Percentiles rank a stretch among this genome's conserved stretches.
These are phyloP conservation scores for Persicaria tinctoria DNA, from an alignment of 148 eudicot species.

Conservation along the genomic window DNA sequence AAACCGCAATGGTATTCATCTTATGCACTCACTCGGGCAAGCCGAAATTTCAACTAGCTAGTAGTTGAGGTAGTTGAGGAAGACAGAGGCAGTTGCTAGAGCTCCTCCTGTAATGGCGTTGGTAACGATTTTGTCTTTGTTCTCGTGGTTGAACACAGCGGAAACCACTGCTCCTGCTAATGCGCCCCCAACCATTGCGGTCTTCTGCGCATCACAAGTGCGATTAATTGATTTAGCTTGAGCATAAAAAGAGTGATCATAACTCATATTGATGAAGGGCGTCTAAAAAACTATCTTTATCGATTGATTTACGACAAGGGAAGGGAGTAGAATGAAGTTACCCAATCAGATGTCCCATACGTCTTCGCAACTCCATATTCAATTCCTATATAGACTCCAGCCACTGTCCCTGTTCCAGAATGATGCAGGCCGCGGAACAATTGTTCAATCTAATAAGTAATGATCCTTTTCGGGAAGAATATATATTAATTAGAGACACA, in stretches of 20 bases:
- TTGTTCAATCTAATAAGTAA: no score
- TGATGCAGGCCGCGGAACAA: not conserved
- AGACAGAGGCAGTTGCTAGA: constrained; percentile 7
- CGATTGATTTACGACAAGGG: no score
- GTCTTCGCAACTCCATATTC: constrained; percentile 7
- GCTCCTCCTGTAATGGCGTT: constrained; percentile 11
- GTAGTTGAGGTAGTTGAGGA: constrained; percentile 2
- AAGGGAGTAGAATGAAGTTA: constrained; percentile 8
- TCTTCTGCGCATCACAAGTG: not conserved
- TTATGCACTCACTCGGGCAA: not conserved
- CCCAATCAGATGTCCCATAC: constrained; percentile 5
- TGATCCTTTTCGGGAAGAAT: not conserved
- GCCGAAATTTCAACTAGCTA: not conserved
- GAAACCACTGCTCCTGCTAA: constrained; percentile 5
- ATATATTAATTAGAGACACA: not conserved
- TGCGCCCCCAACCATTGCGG: not conserved
- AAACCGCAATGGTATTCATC: not conserved
- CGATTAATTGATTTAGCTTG: not conserved
- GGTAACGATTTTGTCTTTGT: constrained; percentile 2
- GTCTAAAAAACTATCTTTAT: no score
- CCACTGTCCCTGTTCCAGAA: constrained; percentile 5
- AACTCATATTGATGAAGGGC: no score
- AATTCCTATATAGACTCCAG: constrained; percentile 10
- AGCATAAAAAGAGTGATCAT: not conserved
- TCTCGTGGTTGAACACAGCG: not conserved